phyloP scores from a whole-genome alignment of 176 grass and related monocot genomes.

The Pontederia paniculata region DNA sequence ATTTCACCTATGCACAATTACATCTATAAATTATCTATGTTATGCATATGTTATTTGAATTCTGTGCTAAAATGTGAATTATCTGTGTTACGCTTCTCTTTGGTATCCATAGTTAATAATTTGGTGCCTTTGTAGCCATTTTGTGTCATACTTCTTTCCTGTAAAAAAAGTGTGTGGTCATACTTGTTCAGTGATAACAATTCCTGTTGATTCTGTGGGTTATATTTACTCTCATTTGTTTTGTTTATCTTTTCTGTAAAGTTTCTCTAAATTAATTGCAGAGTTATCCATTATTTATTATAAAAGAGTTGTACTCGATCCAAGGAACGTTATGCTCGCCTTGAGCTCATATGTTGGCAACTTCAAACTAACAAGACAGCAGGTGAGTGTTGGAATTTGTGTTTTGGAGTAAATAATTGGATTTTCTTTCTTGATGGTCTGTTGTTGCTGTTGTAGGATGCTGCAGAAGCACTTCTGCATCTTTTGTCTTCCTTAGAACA shows the following conservation, averaged over 20 bases:
- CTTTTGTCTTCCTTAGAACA: conserved; percentile 72
- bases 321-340: conserved; percentile 63
- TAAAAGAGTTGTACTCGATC: conserved; percentile 52
- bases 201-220: background rate
- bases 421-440: background rate
- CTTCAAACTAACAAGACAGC: conserved; percentile 83
- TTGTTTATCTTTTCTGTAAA: conserved; percentile 15
- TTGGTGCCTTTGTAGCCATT: no score
- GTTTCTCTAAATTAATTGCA: conserved; percentile 14
- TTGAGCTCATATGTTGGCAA: conserved; percentile 61
- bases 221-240: background rate
- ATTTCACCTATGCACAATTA: no score
- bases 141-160: no score
- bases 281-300: conserved; percentile 48
- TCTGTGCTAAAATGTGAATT: no score
- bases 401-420: background rate
- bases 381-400: conserved; percentile 24
- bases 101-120: no score
- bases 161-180: no score
- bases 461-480: conserved; percentile 83
- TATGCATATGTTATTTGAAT: no score
- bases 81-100: no score
- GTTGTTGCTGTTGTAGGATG: conserved; percentile 38
- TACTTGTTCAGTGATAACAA: no score
- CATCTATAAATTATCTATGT: no score